Base-by-base conservation (phyloP, 208 protist species). In the Spongospora subterranea region DNA sequence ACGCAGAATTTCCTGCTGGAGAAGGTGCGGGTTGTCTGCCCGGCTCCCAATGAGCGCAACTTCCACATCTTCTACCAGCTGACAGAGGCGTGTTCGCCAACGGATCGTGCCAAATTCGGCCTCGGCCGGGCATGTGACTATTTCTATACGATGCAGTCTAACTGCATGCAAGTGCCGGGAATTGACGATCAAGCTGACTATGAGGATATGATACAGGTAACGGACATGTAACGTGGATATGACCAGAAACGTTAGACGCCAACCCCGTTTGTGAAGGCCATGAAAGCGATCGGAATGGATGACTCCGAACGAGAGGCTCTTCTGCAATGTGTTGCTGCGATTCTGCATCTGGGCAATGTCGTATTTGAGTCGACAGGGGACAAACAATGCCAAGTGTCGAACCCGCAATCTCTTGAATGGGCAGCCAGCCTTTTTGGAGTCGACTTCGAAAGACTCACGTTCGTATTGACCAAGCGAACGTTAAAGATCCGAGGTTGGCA, bases 51-150 rank as follows among this genome's bases (percentile, higher is more conserved):
- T 32, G 91, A 93, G 91, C 32, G 91, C 40, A 93, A 93, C 91
- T 93, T 91, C 91, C 91, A 93, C 90, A 91, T 93, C 91, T 93
- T 93, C 90, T 93, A 93, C 50, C 88, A 93, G 90, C 29, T 93
- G 90, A 88, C 89, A 35, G 40, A 88, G 40, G 71, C 71, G 35
- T 82, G 71, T n/a, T 82, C 71, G 35, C 17, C 71, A 20, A 39
- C n/a, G 35, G 71, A 82, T 43, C 71, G 71, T 6, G 71, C 71
- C 17, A 6, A n/a, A 43, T 82, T 6, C 17, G 71, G 71, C 71
- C 71, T 82, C 17, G 71, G 71, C 35, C 71, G 71, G 17, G 71
- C 71, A 6, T 6, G 17, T n/a, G 71, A 82, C 71, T 82, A 82
- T 43, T 82, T 82, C 71, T 82, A 82, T 43, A 82, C 71, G 71